Evolutionary conservation across 83 land plant genomes (phyloP), one percentile per base, ranked within the genome.

Genomic region (Picea abies): DNA sequence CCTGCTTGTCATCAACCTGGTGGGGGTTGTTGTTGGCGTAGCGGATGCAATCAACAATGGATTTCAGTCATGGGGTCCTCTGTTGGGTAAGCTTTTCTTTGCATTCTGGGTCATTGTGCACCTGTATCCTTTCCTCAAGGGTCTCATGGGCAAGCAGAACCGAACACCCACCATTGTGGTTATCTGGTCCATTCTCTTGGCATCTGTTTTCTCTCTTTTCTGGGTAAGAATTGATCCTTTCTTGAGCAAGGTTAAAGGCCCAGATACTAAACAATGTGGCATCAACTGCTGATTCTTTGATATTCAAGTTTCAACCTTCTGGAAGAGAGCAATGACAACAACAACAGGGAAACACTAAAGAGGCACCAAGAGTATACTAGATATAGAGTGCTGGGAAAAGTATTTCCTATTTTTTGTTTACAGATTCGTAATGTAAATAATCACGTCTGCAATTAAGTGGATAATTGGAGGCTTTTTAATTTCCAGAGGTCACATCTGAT

Each of bases 181-280:
- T 82, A 87, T 89, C 83, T 89, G 91, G 91, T 89, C 91, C 3
- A 84, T 89, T 61, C 87, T 89, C 12, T 52, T 89, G 77, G 91
- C 91, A 3, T 89, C 91, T 66, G 88, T 89, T 49, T 89, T 89
- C 81, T 89, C 91, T 15, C 78, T 89, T 62, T 83, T 89, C 14
- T 89, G 92, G 92, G 91, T 90, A 25, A 82, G 92, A 63, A 86
- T 90, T 60, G 87, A 90, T 71, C 92, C 92, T 16, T 90, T 90
- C 73, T 79, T 90, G 67, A 8, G 81, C 22, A 90, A 86, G 81
- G 81, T 89, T 26, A 88, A 84, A 85, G 92, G 92, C 41, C 92
- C 92, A 72, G 88, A 86, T 63, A 61, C 72, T 52, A 86, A 84
- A 81, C 76, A 84, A 37, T 90, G 92, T 65, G 92, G 92, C 62